Conservation (phyloP, 208 protist genomes). For the Acanthamoeba sp. region DNA sequence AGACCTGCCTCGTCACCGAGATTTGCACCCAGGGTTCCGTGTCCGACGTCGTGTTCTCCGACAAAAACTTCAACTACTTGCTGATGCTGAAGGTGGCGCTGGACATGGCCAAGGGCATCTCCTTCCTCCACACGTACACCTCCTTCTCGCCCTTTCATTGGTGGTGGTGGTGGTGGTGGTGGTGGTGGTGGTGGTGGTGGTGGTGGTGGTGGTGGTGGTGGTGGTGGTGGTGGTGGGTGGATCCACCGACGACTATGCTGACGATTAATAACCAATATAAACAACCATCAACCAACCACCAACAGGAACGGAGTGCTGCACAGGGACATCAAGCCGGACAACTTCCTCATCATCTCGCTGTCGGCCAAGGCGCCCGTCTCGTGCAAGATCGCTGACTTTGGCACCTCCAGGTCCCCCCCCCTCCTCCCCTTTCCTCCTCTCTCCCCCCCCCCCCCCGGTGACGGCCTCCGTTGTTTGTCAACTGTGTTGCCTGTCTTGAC, state of each 20-base stretch:
- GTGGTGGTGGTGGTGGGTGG: background rate
- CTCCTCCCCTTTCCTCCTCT: background rate
- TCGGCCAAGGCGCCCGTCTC: slow-evolving; percentile 65
- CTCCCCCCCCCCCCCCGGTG: no score
- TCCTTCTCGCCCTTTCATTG: background rate
- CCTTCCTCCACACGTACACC: slow-evolving; percentile 66
- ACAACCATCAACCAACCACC: background rate
- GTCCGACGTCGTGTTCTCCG: slow-evolving; percentile 53
- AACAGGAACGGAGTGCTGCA: slow-evolving; percentile 70
- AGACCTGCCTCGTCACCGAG: slow-evolving; percentile 62
- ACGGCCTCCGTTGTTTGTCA: no score
- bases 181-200: no score
- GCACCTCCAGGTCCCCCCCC: slow-evolving; percentile 25
- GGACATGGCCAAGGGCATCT: slow-evolving; percentile 64
- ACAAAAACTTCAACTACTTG: slow-evolving; percentile 71
- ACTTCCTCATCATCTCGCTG: slow-evolving; percentile 69
- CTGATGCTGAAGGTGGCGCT: slow-evolving; percentile 59
- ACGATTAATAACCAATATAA: background rate
- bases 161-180: no score
- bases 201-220: no score
- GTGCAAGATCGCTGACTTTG: slow-evolving; percentile 72
- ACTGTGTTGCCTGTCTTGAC: no score
- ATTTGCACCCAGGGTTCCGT: slow-evolving; percentile 45
- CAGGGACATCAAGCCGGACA: slow-evolving; percentile 56
- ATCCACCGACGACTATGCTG: background rate